Base-by-base conservation (phyloP, 371 early-diverging fungal species). In the Saksenaea oblongispora region DNA sequence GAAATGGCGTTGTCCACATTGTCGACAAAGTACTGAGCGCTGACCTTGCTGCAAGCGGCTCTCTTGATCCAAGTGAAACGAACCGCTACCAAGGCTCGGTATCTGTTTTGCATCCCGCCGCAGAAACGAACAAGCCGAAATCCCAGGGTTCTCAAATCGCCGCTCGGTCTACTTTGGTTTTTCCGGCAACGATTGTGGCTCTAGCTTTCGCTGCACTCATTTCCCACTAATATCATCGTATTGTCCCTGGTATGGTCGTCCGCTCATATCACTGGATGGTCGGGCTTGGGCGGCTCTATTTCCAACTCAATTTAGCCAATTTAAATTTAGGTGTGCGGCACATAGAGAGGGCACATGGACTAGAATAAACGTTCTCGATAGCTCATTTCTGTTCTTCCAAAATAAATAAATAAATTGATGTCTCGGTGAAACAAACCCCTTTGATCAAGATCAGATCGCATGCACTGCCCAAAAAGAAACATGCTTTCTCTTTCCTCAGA, bases 1-100 rank as follows among this genome's bases (percentile, higher is more conserved):
- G 66, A 0, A 22, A 34, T 15, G 73, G 73, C 7, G 58, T 72
- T 1, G 47, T 72, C 1, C 73, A 72, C 58, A 15, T 72, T 0
- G 61, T 72, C 1, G 73, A 72, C 35, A 42, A 17, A 3, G 69
- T 72, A 10, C 10, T 69, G 1, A 34, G 56, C 3, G 60, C 60
- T 1, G 37, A 53, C 22, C 2, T 31, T 18, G 47, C 24, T 0
- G 2, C 58, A 9, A 27, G 13, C 17, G 14, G 58, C 1, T 31
- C 64, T 10, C 51, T 26, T 15, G 47, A 34, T 15, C 57, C 51
- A 14, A 44, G 57, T 15, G 10, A 47, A 53, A 15, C 59, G 15
- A 41, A 14, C 4, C 11, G 44, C 8, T 44, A 56, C 18, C 56
- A 17, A 35, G 56, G 56, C 31, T 56, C 36, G 18, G 56, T 56